phyloP scores from a whole-genome alignment of 2,329 filamentous ascomycete genomes.

The Pyrenochaeta sp. region DNA sequence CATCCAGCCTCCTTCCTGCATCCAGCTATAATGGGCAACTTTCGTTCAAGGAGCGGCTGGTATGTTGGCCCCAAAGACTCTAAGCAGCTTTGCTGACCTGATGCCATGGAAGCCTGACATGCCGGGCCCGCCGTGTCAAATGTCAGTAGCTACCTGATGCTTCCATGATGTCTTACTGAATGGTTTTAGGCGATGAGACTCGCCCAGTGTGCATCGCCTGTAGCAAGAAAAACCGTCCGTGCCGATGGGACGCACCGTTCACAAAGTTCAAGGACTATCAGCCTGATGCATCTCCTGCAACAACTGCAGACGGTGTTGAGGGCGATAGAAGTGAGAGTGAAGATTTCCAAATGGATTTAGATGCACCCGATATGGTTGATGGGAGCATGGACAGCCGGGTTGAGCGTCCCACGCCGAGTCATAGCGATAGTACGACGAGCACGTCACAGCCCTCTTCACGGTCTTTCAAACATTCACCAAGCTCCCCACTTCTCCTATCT shows the following conservation, averaged over 20 bases:
- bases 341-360: constrained; percentile 20
- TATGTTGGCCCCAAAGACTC: constrained; percentile 18
- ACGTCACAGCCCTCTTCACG: constrained; percentile 17
- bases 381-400: constrained; percentile 18
- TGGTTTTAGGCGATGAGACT: constrained; percentile 34
- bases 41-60: constrained; percentile 42
- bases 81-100: constrained; percentile 5
- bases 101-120: constrained; percentile 31
- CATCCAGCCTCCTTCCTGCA: background rate
- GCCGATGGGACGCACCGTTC: constrained; percentile 38
- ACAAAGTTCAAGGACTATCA: constrained; percentile 37
- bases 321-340: constrained; percentile 16
- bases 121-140: constrained; percentile 41
- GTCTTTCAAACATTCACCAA: constrained; percentile 20
- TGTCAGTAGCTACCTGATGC: constrained; percentile 20
- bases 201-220: constrained; percentile 40
- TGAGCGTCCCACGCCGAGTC: constrained; percentile 26
- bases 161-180: constrained; percentile 4
- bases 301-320: constrained; percentile 9
- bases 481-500: constrained; percentile 13
- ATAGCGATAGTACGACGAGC: constrained; percentile 18
- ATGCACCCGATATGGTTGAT: constrained; percentile 17
- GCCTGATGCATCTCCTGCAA: constrained; percentile 27
- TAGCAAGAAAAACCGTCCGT: constrained; percentile 39
- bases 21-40: constrained; percentile 34